A percentile compares a stretch with the other conserved stretches of the same genome.
These are phyloP conservation scores for Margaritispora aquatica DNA, from an alignment of 495 filamentous ascomycete species.

Conservation along the genomic window DNA sequence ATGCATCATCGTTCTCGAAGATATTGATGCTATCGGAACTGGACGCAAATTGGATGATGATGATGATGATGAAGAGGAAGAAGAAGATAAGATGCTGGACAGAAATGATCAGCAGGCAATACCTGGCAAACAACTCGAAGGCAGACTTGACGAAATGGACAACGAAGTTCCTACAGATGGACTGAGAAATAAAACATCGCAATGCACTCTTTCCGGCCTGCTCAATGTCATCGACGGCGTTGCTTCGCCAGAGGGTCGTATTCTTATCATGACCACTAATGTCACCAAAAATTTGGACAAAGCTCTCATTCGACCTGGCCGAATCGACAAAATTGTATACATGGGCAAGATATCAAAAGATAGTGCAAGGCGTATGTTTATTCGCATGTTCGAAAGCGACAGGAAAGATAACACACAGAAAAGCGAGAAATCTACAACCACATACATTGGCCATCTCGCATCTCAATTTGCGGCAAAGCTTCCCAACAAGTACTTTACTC, in stretches of 20 bases:
- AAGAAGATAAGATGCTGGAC: slow-evolving; percentile 10
- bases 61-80: slow-evolving; percentile 13
- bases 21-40: slow-evolving; percentile 57
- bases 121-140: neutral
- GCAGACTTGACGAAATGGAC: too few relatives aligned
- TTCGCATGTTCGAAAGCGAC: slow-evolving; percentile 33
- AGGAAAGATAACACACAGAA: slow-evolving; percentile 8
- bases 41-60: slow-evolving; percentile 27
- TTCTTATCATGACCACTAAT: slow-evolving; percentile 74
- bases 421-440: slow-evolving; percentile 24
- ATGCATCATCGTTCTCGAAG: slow-evolving; percentile 62
- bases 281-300: slow-evolving; percentile 58
- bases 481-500: slow-evolving; percentile 51
- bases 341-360: slow-evolving; percentile 44
- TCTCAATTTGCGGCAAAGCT: slow-evolving; percentile 43
- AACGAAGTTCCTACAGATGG: too few relatives aligned
- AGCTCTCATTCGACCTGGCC: slow-evolving; percentile 61
- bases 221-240: slow-evolving; percentile 71
- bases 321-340: slow-evolving; percentile 59
- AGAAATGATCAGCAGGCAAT: neutral
- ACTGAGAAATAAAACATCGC: neutral
- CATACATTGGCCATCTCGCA: slow-evolving; percentile 38
- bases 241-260: slow-evolving; percentile 61
- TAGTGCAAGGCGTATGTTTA: slow-evolving; percentile 42
- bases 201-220: slow-evolving; percentile 55